Base-by-base conservation (phyloP, 2,329 filamentous ascomycete genomes). In the Penicillium sp. region DNA sequence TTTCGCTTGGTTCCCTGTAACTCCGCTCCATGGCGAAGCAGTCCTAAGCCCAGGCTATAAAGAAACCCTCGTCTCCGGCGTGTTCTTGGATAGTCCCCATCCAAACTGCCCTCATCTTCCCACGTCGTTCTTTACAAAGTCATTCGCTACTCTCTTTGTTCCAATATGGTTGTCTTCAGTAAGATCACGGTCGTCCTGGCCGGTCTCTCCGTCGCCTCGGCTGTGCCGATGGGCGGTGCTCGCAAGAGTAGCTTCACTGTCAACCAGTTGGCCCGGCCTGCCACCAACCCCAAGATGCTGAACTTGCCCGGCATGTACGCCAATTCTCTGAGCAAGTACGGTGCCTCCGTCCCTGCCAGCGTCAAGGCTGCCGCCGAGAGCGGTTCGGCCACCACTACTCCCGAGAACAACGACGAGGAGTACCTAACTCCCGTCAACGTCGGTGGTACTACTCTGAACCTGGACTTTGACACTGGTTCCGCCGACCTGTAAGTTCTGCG, bases 401-500 rank as follows among this genome's bases (percentile, higher is more conserved):
- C 79, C 0, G 67, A 76, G 52, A 58, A 68, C n/a, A 67, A 74
- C 42, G 82, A 86, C 55, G 70, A 72, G 3, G 77, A 83, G 62
- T 86, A 83, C 49, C 70, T 84, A 27, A 77, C 79, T 48, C 81
- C 83, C 0, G 80, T 89, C 41, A 76, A 73, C 2, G 73, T 89
- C 54, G 87, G 86, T 39, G 71, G 78, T 63, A 81, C 84, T 58
- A 79, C 72, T 3, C 65, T 88, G 54, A 78, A 82, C 51, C 66
- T 90, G 52, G 84, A 88, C 64, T 79, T 90, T 52, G 87, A 90
- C 57, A 90, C 87, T 12, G 84, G 76, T 54, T 86, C 75, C 55
- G 76, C 82, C 37, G 84, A 87, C 69, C 78, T 87, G 84, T 82
- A 68, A 72, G 79, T 71, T 33, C 20, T 23, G 1, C 24, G 12